Evolutionary conservation across 345 rosid species (phyloP).

Genomic region (Populus tremula): DNA sequence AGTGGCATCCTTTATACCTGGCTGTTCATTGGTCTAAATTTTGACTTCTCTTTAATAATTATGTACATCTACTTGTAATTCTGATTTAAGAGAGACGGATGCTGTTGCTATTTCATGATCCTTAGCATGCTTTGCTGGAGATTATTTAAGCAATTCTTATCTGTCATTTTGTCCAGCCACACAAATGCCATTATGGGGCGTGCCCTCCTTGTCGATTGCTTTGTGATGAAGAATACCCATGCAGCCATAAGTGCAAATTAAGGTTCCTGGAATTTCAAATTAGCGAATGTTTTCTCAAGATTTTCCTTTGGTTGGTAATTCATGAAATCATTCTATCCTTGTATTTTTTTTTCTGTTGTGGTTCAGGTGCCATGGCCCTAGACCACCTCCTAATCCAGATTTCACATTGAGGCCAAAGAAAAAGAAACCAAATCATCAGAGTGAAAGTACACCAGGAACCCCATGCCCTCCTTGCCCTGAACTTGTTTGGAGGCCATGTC

Average conservation of each 20-base stretch:
- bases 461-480: conserved; percentile 91
- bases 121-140: conserved; percentile 8
- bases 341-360: conserved; percentile 16
- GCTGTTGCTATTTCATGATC: conserved; percentile 3
- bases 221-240: conserved; percentile 82
- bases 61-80: conserved; percentile 1
- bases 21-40: background rate
- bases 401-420: conserved; percentile 77
- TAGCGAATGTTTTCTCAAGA: background rate
- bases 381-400: conserved; percentile 80
- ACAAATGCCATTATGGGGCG: conserved; percentile 91
- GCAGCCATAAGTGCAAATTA: conserved; percentile 79
- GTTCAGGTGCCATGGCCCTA: conserved; percentile 81
- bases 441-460: conserved; percentile 67
- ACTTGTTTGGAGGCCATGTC: conserved; percentile 78
- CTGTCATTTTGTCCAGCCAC: conserved; percentile 52
- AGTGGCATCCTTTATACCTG: background rate
- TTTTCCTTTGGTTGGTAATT: conserved; percentile 4
- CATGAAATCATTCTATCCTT: background rate
- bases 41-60: background rate
- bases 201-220: conserved; percentile 72
- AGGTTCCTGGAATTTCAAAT: conserved; percentile 41
- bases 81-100: background rate
- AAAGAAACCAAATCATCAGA: conserved; percentile 55
- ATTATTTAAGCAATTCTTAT: background rate